Base-by-base conservation (phyloP, 371 early-diverging fungal species). In the Lichtheimia ornata region DNA sequence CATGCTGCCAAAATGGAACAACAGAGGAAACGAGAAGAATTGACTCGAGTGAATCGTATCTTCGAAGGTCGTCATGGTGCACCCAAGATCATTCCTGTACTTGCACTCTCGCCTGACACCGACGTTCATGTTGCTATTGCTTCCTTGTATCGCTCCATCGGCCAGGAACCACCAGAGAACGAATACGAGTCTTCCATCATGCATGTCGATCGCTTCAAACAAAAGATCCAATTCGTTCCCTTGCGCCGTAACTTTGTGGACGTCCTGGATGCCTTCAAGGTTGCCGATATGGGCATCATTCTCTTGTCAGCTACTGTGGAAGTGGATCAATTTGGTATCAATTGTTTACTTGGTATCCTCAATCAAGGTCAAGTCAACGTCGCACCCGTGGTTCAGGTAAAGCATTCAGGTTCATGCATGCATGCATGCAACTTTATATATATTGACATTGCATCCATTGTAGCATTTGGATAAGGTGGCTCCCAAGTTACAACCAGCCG, bases 261-360 rank as follows among this genome's bases (percentile, higher is more conserved):
- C 55, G 88, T 96, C 47, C 68, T 98, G 69, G 96, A 97, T 74
- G 92, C 90, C 2, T 87, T 89, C 73, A 93, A 92, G 71, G 91
- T 94, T 0, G 93, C 95, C 43, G 98, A 98, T 74, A 91, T 91
- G 67, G 85, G 92, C 63, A 65, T 98, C 43, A 85, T 95, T 59
- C 74, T 94, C 12, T 67, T 97, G 73, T 94, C 94, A 6, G 93
- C 95, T 4, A 83, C 87, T n/a, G 90, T 84, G 7, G 97, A 97
- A 69, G 97, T 98, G 4, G 98, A 97, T 72, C 79, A 81, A 53
- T 93, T 94, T 74, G 98, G 98, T 51, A 89, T 91, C 72, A 82
- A 79, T 64, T 84, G 87, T 58, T 67, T 98, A 60, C 76, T 87
- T 27, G 87, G 91, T 47, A 87, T 98, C 53, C 91, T 92, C 70